phyloP scores from a whole-genome alignment of 75 land plant species.

The Ceratopteris richardii region DNA sequence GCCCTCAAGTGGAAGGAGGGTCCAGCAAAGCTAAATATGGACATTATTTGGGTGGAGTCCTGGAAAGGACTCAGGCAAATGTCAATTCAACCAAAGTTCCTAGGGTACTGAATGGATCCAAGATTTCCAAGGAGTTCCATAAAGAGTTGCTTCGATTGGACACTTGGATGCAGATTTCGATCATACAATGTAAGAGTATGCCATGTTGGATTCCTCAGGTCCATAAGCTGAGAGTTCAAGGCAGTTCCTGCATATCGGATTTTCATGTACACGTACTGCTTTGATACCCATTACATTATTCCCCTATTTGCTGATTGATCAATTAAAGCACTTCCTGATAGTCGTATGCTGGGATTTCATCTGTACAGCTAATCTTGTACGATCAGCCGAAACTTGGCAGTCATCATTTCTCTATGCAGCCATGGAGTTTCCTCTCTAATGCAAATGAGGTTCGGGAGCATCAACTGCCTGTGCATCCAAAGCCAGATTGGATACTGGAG shows the following conservation, averaged over 20 bases:
- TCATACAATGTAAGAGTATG: not conserved
- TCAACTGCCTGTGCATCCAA: conserved; percentile 17
- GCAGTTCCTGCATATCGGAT: conserved; percentile 5
- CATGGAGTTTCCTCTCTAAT: conserved; percentile 23
- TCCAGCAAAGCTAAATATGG: not conserved
- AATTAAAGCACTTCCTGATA: not conserved
- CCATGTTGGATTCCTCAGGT: not conserved
- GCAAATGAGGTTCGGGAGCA: conserved; percentile 7
- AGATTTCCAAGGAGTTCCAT: not conserved
- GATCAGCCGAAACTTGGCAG: conserved; percentile 57
- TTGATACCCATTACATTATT: not conserved
- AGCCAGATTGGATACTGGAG: conserved; percentile 56
- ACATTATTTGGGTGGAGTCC: not conserved
- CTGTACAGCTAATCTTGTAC: conserved; percentile 64
- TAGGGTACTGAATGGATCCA: conserved; percentile 2
- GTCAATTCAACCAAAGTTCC: too few species aligned
- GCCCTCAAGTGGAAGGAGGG: not conserved
- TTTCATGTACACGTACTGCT: not conserved
- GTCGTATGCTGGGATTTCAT: conserved; percentile 7
- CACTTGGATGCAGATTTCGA: conserved; percentile 1
- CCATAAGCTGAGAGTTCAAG: not conserved
- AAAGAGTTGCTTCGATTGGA: not conserved
- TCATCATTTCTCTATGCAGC: conserved; percentile 58
- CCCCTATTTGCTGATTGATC: not conserved
- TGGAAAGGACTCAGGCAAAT: not conserved